Evolutionary conservation across 1,284 basidiomycete species (phyloP).

Genomic region (Cryptococcus sp.): DNA sequence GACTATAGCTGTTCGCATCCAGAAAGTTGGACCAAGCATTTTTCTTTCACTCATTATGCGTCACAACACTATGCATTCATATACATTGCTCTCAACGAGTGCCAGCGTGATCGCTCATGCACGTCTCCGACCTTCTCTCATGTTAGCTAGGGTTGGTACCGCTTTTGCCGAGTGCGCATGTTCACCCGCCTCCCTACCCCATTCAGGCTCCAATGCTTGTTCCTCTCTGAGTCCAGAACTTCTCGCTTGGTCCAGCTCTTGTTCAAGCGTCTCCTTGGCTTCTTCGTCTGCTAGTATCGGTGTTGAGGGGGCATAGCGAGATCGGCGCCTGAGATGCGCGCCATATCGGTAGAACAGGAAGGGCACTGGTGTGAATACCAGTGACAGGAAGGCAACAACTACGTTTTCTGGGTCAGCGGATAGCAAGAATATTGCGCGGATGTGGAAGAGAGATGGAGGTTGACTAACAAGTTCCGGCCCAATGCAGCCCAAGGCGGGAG

Average conservation of each 20-base stretch:
- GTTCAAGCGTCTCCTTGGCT: slow-evolving; percentile 1
- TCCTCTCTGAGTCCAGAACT: slow-evolving; percentile 21
- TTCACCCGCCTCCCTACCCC: slow-evolving; percentile 39
- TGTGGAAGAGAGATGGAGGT: background rate
- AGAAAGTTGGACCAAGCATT: no score
- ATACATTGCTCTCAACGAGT: no score
- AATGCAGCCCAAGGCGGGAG: slow-evolving; percentile 44
- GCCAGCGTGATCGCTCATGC: no score
- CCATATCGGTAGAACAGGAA: slow-evolving; percentile 57
- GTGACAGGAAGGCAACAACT: slow-evolving; percentile 63
- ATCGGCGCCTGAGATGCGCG: slow-evolving; percentile 43
- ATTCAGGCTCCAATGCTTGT: slow-evolving; percentile 39
- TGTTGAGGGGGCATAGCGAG: slow-evolving; percentile 29
- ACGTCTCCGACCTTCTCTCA: no score
- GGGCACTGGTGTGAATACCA: slow-evolving; percentile 62
- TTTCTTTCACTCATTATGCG: no score
- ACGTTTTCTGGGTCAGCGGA: slow-evolving; percentile 59
- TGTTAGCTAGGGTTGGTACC: no score
- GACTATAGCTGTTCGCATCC: no score
- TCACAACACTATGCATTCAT: no score
- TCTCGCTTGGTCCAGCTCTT: slow-evolving; percentile 8
- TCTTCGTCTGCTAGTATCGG: slow-evolving; percentile 5
- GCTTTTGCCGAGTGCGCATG: background rate
- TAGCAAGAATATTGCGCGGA: slow-evolving; percentile 54
- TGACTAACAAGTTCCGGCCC: slow-evolving; percentile 34